Percentiles rank a stretch among this genome's conserved stretches.
Evolutionary conservation across 2,329 filamentous ascomycete genomes (phyloP).

Genomic region (Beauveria medogensis): DNA sequence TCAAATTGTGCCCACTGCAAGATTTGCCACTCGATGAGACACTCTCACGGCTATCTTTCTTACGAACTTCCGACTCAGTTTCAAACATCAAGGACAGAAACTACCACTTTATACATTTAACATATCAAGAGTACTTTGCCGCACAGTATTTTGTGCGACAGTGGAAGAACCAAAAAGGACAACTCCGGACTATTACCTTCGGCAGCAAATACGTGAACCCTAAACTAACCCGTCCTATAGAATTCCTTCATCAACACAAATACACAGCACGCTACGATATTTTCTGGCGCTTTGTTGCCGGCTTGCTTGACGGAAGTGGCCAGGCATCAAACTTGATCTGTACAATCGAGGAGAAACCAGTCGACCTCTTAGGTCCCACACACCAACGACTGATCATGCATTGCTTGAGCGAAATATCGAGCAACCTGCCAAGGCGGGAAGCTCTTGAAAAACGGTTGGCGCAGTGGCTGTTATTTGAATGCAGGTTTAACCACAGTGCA

Average conservation of each 20-base stretch:
- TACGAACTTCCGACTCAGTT: no score
- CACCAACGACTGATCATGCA: constrained; percentile 31
- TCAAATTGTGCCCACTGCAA: no score
- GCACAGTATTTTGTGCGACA: no score
- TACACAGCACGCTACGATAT: background rate
- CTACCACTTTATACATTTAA: no score
- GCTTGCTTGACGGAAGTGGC: background rate
- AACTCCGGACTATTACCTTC: background rate
- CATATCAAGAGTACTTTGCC: no score
- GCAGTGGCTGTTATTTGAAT: constrained; percentile 17
- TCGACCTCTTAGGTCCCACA: constrained; percentile 27
- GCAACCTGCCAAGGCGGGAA: constrained; percentile 8
- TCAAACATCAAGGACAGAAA: no score
- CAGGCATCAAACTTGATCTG: constrained; percentile 19
- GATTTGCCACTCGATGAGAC: no score
- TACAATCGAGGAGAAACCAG: constrained; percentile 24
- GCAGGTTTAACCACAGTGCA: no score
- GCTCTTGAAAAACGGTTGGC: constrained; percentile 12
- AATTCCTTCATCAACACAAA: background rate
- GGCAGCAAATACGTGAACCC: background rate
- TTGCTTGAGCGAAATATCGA: constrained; percentile 21
- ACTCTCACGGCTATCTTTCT: no score
- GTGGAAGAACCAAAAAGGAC: background rate
- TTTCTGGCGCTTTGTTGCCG: background rate
- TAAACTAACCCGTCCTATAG: background rate